Evolutionary conservation across 805 yeast species (phyloP), one percentile per base, ranked within the genome.

Genomic region (Lipomyces yamadae): DNA sequence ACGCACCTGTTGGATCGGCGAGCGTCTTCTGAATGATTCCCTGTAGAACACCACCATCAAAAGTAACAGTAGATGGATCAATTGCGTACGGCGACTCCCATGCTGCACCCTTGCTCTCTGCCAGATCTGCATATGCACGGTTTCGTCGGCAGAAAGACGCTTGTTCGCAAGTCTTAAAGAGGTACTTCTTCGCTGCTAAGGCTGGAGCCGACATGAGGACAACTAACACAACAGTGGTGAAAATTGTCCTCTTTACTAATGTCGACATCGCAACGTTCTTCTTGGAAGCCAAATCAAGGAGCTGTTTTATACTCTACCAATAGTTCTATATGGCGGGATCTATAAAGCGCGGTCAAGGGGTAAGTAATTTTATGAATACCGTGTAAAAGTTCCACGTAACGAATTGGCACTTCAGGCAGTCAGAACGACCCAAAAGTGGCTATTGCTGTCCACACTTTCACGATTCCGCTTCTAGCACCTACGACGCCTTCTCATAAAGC

Each of bases 101-200:
- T 0, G 74, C 69, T 18, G 63, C 60, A 0, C 62, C 64, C 0
- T 71, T 73, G 32, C 72, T 70, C 5, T 69, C 61, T 13, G 82
- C 78, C 56, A 78, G 74, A 1, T 73, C 65, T 1, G 91, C 89
- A 75, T 83, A 90, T 62, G 84, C 84, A 62, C 92, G 80, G 74
- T 91, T 90, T 76, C 97, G 82, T 54, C 81, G 76, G 75, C 97
- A 91, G 74, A 91, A 91, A 2, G 96, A 92, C 2, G 91, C 82
- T 70, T 88, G 86, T 1, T 79, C 83, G 76, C 97, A 91, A 15
- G 82, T 84, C 76, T 90, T 91, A 79, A 90, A 88, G 48, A 90
- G 77, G 69, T 66, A 62, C 42, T 68, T 72, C 56, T 72, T 72
- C 8, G 73, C 74, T 1, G 73, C 67, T 10, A 42, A 53, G 11